Evolutionary conservation across 805 yeast genomes (phyloP).

Genomic region (Sporopachydermia lactativora): DNA sequence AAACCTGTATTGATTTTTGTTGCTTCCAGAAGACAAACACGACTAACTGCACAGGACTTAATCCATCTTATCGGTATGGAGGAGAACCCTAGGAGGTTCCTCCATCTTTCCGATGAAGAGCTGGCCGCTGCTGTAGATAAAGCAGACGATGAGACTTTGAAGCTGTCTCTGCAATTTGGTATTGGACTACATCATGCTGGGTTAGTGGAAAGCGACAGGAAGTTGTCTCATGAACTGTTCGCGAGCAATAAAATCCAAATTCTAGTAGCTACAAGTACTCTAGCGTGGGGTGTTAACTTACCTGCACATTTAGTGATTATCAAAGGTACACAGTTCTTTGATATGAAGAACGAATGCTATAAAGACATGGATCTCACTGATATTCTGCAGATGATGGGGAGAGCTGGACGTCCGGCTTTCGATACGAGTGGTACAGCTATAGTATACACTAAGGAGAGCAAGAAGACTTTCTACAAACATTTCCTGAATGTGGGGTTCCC

Average conservation of each 20-base stretch:
- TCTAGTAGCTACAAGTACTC: conserved; percentile 65
- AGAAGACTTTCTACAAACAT: conserved; percentile 64
- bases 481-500: conserved; percentile 72
- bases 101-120: conserved; percentile 52
- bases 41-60: conserved; percentile 66
- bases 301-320: conserved; percentile 72
- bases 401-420: conserved; percentile 74
- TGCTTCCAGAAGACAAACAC: conserved; percentile 71
- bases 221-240: conserved; percentile 54
- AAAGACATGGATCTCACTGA: conserved; percentile 75
- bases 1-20: conserved; percentile 80
- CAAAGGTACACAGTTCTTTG: conserved; percentile 61
- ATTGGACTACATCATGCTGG: conserved; percentile 80
- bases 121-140: conserved; percentile 31
- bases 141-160: conserved; percentile 75
- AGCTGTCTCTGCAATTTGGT: conserved; percentile 61
- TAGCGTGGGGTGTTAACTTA: conserved; percentile 79
- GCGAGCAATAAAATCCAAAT: conserved; percentile 60
- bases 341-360: conserved; percentile 44
- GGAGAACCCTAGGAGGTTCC: conserved; percentile 57
- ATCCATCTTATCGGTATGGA: conserved; percentile 72
- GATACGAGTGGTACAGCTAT: conserved; percentile 70
- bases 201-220: conserved; percentile 57
- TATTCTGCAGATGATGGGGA: conserved; percentile 73
- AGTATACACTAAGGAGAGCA: conserved; percentile 62